A percentile compares a stretch with the other conserved stretches of the same genome.
Conservation (phyloP, 2,329 filamentous ascomycete species). For the Emmonsiellopsis sp. region DNA sequence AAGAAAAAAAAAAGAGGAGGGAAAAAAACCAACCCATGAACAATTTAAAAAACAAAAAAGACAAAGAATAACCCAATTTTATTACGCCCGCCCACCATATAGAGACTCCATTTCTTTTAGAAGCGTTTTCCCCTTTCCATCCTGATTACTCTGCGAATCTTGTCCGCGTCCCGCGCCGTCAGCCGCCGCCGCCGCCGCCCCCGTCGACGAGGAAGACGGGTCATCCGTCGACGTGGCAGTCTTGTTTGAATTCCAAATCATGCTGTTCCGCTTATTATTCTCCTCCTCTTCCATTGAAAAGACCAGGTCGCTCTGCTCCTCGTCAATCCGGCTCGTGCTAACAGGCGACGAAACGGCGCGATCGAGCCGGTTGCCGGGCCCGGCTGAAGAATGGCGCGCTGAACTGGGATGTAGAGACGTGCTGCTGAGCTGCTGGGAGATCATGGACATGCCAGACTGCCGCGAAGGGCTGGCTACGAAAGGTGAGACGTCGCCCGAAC, state of each 20-base stretch:
- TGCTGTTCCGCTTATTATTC: conserved; percentile 32
- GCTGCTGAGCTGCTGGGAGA: conserved; percentile 47
- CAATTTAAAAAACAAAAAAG: conserved; percentile 6
- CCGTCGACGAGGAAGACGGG: conserved; percentile 8
- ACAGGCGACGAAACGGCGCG: conserved; percentile 38
- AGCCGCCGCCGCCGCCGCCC: conserved; percentile 7
- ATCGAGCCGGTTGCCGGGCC: conserved; percentile 29
- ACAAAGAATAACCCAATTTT: conserved; percentile 4
- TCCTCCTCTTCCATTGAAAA: conserved; percentile 45
- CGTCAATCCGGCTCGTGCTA: conserved; percentile 37
- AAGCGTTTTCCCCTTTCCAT: conserved; percentile 3
- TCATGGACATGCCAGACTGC: conserved; percentile 51
- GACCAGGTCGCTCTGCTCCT: conserved; percentile 38
- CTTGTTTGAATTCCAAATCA: conserved; percentile 26
- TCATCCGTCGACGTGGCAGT: conserved; percentile 21
- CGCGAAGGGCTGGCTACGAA: conserved; percentile 47
- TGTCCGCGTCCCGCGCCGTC: neutral
- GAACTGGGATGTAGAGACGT: conserved; percentile 34
- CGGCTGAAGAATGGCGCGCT: conserved; percentile 26
- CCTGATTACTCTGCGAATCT: neutral
- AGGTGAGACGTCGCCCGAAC: conserved; percentile 39
- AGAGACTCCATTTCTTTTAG: conserved; percentile 9
- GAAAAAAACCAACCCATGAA: conserved; percentile 5
- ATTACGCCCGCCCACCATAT: conserved; percentile 2
- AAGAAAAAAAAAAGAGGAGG: neutral